Conservation (phyloP, 306 rosid genomes). For the Myrica gale region DNA sequence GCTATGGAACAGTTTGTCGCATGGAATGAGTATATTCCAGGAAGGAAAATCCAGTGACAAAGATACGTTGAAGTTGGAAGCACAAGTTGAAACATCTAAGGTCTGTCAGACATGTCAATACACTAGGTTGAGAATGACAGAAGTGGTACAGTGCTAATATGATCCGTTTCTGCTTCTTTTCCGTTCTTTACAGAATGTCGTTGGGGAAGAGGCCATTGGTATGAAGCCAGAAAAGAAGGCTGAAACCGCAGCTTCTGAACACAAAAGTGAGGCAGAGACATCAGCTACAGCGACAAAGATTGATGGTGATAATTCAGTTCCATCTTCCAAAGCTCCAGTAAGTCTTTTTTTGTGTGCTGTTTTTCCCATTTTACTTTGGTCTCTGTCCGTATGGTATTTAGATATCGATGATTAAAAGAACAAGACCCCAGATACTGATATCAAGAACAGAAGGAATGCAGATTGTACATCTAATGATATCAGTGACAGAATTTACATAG, state of each 20-base stretch:
- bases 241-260: conserved; percentile 40
- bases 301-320: conserved; percentile 44
- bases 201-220: conserved; percentile 32
- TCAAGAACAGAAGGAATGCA: background rate
- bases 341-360: conserved; percentile 7
- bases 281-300: conserved; percentile 39
- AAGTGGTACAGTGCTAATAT: conserved; percentile 12
- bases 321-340: conserved; percentile 58
- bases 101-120: conserved; percentile 39
- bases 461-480: background rate
- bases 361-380: background rate
- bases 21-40: conserved; percentile 73
- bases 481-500: background rate
- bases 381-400: background rate
- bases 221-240: conserved; percentile 51
- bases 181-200: conserved; percentile 35
- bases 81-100: conserved; percentile 57
- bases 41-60: conserved; percentile 55
- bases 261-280: conserved; percentile 45
- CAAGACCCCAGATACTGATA: background rate
- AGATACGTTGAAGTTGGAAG: conserved; percentile 58
- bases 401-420: background rate
- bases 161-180: conserved; percentile 3
- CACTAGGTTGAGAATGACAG: conserved; percentile 17
- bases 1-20: conserved; percentile 71